Evolutionary conservation across 371 early-diverging fungal genomes (phyloP), one percentile per base, ranked within the genome.

Genomic region (Fennellomyces sp.): DNA sequence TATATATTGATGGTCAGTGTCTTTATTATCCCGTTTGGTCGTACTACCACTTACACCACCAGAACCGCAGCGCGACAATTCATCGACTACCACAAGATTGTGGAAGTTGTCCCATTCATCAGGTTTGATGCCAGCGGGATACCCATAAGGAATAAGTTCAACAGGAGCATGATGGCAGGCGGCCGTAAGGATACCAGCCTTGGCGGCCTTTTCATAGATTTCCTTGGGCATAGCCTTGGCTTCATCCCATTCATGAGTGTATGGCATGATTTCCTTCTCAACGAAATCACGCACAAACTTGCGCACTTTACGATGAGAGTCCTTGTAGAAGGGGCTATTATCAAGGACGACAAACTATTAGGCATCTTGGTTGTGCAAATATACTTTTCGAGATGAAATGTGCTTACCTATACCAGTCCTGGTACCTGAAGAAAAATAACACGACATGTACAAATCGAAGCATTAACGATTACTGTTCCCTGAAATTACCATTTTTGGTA

Each of bases 191-290:
- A 93, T 80, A 65, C 95, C 94, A 31, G 83, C 78, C 61, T 87
- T 72, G 47, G 88, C 95, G 27, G 88, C 88, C 65, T 91, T 88
- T 52, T 72, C 73, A 64, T 88, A 90, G 6, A 93, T 56, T 27
- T 74, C 74, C 47, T 74, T 79, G 13, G 94, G 93, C 29, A 92
- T 76, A 33, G 81, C 67, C 68, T 92, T 93, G 56, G 85, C 86
- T 66, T 95, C 94, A 60, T 92, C 92, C 94, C 94, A 95, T 66
- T 92, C 91, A 66, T 88, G 85, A 58, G 85, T 82, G 70, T 75
- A 88, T 19, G 94, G 93, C 83, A 88, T 92, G 56, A 94, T 77
- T 63, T 95, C 91, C 54, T 83, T 83, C 25, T 93, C 92, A 42
- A 90, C 88, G 69, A 90, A 94, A n/a, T 74, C 72, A 55, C 95